phyloP scores from a whole-genome alignment of 352 stramenopile genomes.

The Halophytophthora batemanensis region DNA sequence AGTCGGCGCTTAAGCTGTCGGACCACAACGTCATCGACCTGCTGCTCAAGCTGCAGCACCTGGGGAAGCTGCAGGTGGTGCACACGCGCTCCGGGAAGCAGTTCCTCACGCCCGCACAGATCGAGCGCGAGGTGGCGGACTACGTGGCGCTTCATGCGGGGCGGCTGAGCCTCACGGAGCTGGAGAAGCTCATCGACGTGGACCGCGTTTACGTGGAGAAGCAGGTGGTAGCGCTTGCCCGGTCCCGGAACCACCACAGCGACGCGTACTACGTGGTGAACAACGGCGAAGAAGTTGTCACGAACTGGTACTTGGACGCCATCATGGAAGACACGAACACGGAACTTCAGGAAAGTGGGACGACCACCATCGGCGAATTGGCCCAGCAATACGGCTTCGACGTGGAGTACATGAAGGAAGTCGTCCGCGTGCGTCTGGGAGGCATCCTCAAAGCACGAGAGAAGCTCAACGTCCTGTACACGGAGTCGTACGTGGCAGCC shows the following conservation, averaged over 20 bases:
- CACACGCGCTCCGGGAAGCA: constrained; percentile 81
- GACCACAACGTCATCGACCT: constrained; percentile 84
- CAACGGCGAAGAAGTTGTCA: constrained; percentile 75
- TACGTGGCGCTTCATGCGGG: constrained; percentile 64
- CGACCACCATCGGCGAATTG: constrained; percentile 60
- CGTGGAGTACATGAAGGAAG: constrained; percentile 82
- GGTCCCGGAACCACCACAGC: constrained; percentile 21
- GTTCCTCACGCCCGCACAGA: constrained; percentile 67
- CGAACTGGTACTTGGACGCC: constrained; percentile 76
- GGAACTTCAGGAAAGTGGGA: constrained; percentile 70
- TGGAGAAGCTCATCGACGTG: constrained; percentile 68
- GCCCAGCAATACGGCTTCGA: constrained; percentile 80
- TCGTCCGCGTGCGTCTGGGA: constrained; percentile 58
- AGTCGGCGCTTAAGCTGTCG: constrained; percentile 73
- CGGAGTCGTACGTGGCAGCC: constrained; percentile 61
- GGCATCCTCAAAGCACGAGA: constrained; percentile 62
- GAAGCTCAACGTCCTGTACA: constrained; percentile 71
- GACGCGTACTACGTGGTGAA: constrained; percentile 63
- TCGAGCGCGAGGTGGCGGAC: constrained; percentile 76
- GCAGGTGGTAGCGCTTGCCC: constrained; percentile 46
- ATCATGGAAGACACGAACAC: constrained; percentile 85
- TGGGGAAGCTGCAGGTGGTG: constrained; percentile 74
- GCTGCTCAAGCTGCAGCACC: constrained; percentile 69
- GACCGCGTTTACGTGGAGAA: constrained; percentile 72
- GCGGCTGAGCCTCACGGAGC: constrained; percentile 59